Evolutionary conservation across 1,284 basidiomycete genomes (phyloP).

Genomic region (Coriolopsis trogii): DNA sequence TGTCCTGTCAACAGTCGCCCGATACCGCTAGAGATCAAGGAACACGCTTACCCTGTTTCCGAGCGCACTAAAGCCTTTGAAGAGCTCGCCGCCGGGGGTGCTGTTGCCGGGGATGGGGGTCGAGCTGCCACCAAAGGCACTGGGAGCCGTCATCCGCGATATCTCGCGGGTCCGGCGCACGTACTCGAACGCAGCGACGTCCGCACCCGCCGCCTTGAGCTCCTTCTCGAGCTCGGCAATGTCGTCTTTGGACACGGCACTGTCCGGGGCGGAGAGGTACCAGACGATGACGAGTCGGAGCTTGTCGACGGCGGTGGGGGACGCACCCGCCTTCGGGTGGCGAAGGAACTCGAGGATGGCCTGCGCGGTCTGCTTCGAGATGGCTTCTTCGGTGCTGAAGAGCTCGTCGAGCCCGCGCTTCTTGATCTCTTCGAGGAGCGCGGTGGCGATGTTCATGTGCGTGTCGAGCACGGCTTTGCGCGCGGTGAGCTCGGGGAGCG

Average conservation of each 20-base stretch:
- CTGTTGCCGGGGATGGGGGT: slow-evolving; percentile 76
- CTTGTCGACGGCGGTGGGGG: slow-evolving; percentile 83
- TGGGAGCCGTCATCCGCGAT: slow-evolving; percentile 74
- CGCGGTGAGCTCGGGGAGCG: slow-evolving; percentile 96
- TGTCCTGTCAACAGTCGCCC: background rate
- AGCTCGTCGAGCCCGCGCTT: slow-evolving; percentile 93
- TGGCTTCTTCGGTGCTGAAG: slow-evolving; percentile 95
- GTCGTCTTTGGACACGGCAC: slow-evolving; percentile 83
- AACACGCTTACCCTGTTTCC: slow-evolving; percentile 75
- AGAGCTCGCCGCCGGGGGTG: slow-evolving; percentile 77
- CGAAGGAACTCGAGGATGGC: slow-evolving; percentile 85
- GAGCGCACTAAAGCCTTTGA: slow-evolving; percentile 91
- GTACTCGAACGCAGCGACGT: slow-evolving; percentile 89
- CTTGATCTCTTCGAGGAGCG: slow-evolving; percentile 95
- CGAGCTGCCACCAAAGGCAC: slow-evolving; percentile 57
- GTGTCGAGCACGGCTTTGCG: slow-evolving; percentile 96
- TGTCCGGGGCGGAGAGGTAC: slow-evolving; percentile 87
- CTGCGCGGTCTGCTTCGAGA: slow-evolving; percentile 82
- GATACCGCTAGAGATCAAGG: background rate
- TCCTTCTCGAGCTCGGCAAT: slow-evolving; percentile 87
- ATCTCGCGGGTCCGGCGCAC: slow-evolving; percentile 93
- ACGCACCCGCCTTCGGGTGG: slow-evolving; percentile 62
- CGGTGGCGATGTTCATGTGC: slow-evolving; percentile 99
- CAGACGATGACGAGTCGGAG: slow-evolving; percentile 93
- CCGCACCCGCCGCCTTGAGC: slow-evolving; percentile 78